These are phyloP conservation scores for Pezicula rhizophila DNA, from an alignment of 2,329 filamentous ascomycete species.

Conservation along the genomic window DNA sequence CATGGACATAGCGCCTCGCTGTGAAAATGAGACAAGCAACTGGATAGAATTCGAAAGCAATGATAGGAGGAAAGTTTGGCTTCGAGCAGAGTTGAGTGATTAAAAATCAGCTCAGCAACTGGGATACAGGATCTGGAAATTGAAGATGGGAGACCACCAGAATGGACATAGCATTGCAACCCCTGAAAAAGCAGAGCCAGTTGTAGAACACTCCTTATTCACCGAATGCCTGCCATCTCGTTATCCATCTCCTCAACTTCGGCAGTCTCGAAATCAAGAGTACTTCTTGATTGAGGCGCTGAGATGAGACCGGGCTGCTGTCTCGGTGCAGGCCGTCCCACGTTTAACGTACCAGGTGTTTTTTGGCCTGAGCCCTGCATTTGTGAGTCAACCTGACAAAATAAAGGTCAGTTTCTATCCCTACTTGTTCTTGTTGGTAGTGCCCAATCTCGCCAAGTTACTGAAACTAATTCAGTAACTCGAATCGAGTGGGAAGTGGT, in stretches of 20 bases:
- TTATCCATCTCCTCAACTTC: constrained; percentile 22
- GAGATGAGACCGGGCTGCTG: constrained; percentile 10
- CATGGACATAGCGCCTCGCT: not conserved
- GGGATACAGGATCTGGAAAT: too few relatives aligned
- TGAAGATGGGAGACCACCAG: too few relatives aligned
- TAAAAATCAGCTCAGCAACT: too few relatives aligned
- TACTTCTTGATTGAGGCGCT: constrained; percentile 7
- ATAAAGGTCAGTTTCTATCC: too few relatives aligned
- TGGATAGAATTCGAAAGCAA: not conserved
- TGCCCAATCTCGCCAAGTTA: not conserved
- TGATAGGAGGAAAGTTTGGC: too few relatives aligned
- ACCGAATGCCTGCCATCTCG: constrained; percentile 15
- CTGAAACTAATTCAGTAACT: constrained; percentile 2
- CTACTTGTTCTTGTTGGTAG: too few relatives aligned
- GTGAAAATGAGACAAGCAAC: not conserved
- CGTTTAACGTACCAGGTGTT: constrained; percentile 18
- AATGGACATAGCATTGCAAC: too few relatives aligned
- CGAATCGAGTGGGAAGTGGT: not conserved
- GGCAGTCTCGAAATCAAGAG: constrained; percentile 18
- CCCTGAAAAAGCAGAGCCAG: not conserved
- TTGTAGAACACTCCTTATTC: not conserved
- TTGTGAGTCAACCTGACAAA: not conserved
- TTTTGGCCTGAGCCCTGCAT: constrained; percentile 5
- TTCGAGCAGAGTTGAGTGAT: too few relatives aligned
- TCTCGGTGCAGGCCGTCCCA: not conserved